Evolutionary conservation across 2,329 filamentous ascomycete species (phyloP).

Genomic region (Ampelomyces quisqualis): DNA sequence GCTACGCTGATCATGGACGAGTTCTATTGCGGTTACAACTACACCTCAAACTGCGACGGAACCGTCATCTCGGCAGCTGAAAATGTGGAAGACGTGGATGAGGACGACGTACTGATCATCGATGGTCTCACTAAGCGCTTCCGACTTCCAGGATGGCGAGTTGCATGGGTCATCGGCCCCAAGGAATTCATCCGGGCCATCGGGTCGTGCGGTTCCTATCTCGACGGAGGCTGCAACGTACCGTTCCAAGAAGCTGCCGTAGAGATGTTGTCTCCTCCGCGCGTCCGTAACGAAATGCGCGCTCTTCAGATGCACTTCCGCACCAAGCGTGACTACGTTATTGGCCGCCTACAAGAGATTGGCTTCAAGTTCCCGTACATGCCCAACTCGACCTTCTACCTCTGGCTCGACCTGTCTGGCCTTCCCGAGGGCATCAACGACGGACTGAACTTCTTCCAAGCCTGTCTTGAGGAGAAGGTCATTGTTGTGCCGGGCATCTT

Average conservation of each 20-base stretch:
- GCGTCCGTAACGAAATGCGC: conserved; percentile 82
- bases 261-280: conserved; percentile 82
- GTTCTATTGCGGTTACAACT: conserved; percentile 91
- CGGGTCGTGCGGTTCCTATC: conserved; percentile 87
- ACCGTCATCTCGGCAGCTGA: conserved; percentile 84
- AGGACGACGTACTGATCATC: conserved; percentile 81
- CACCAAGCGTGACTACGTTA: conserved; percentile 89
- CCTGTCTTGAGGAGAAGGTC: conserved; percentile 88
- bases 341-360: conserved; percentile 76
- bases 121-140: conserved; percentile 97
- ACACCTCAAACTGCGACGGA: conserved; percentile 88
- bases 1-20: conserved; percentile 94
- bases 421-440: conserved; percentile 83
- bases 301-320: conserved; percentile 88
- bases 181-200: conserved; percentile 96
- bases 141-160: conserved; percentile 91
- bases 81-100: conserved; percentile 84
- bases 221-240: conserved; percentile 91
- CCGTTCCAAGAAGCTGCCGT: conserved; percentile 94
- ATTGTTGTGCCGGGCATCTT: conserved; percentile 98
- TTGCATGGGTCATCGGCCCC: conserved; percentile 92
- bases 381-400: conserved; percentile 92
- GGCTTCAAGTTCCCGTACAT: conserved; percentile 79
- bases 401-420: conserved; percentile 68
- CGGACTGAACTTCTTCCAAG: conserved; percentile 95